Base-by-base conservation (phyloP, 202 grass and related monocot genomes). In the Schoenoplectus tabernaemontani region DNA sequence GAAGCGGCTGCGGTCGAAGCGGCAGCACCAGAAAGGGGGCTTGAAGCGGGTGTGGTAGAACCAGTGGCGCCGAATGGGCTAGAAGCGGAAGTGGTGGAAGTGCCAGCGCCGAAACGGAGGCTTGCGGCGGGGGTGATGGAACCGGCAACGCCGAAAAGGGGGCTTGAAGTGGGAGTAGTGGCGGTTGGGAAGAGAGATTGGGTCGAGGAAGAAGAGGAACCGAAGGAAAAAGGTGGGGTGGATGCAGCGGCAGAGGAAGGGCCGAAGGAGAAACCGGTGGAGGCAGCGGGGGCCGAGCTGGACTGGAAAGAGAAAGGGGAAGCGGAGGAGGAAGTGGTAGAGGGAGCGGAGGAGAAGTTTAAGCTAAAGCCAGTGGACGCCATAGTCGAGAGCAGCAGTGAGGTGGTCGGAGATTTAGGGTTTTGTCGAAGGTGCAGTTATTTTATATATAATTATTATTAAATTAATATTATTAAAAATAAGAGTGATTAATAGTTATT, bases 231-330 rank as follows among this genome's bases (percentile, higher is more conserved):
- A 1, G 79, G 28, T 20, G 68, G 66, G 30, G 77, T 24, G 44
- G 59, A 37, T 38, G 72, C 6, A 71, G 56, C 20, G 79, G 22
- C 32, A 5, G 70, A 73, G 57, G 84, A 73, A 8, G 78, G 62
- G 63, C 86, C 86, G 88, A 87, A 88, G 71, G 68, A 79, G 85
- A 88, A 91, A 48, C 86, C 72, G 37, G 87, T 81, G 65, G 89
- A 86, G 90, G 90, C 84, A 75, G 88, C 41, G 51, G 85, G 65
- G 60, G 59, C 63, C 17, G 82, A 10, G 59, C 28, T 46, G 43
- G 61, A 54, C 20, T 63, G 78, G 59, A 61, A 63, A 10, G 58
- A 63, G 54, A 62, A 62, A 64, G 60, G 41, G 10, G 77, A 47
- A 22, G 57, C 1, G 33, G 76, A 22, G 24, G 77, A 17, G 13